Evolutionary conservation across 106 monocot species (phyloP), one percentile per base, ranked within the genome.

Genomic region (Platanthera guangdongensis): DNA sequence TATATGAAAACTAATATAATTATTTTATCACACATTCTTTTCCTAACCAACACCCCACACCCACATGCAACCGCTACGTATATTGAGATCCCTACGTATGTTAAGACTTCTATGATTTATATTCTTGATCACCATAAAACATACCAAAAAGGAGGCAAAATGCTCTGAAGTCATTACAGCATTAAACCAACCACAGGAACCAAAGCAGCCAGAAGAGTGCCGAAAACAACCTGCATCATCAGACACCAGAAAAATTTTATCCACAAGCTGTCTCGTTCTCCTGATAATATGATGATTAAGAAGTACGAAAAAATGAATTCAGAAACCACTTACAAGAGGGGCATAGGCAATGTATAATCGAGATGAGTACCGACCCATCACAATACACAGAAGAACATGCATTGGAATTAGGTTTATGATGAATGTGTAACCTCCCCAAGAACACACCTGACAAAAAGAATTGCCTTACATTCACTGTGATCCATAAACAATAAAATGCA

Each of bases 161-260:
- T 97, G 97, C 83, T 97, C 97, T 47, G 97, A 97, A 46, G 93
- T 97, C 97, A 97, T 91, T 83, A 97, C 89, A 28, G 97, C 97
- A 89, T 97, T 97, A 77, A 97, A 97, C 70, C 97, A 84, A 97
- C 97, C 51, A 97, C 97, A 64, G 97, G 97, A 52, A 97, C 97
- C 83, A 97, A 83, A 15, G 97, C 80, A 51, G 97, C 97, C 21
- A 97, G 83, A 83, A 97, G 83, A 16, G 97, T 97, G 55, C 97
- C 97, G 74, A 97, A 74, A 19, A 97, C 83, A 92, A 97, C 94
- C 97, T 97, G 77, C 68, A 75, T 16, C 51, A 47, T 68, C 15
- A 76, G 50, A 45, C 21, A 21, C 3, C 25, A 46, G 47, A 70
- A 70, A 47, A 48, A 1, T 39, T 48, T 70, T 70, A 48, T 30